Base-by-base conservation (phyloP, 1,284 basidiomycete genomes). In the Tilletia indica region DNA sequence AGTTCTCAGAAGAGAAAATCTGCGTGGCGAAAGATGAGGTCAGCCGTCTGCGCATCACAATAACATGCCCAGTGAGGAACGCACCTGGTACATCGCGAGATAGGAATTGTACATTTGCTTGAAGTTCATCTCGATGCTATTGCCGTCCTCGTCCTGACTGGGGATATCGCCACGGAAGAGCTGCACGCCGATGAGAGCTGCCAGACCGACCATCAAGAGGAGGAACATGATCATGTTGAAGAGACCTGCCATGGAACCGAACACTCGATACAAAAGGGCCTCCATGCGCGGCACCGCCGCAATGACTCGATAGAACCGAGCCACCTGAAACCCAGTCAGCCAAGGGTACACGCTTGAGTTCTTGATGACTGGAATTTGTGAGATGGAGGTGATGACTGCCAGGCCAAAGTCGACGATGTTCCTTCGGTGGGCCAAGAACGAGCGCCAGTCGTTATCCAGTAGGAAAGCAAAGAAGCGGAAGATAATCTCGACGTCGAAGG, bases 211-310 rank as follows among this genome's bases (percentile, higher is more conserved):
- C 86, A 95, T 91, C 73, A 97, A 86, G 73, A 98, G 86, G 36
- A 99, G 88, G 87, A 99, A 98, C 49, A 96, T 85, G 16, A 93
- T 89, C 93, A 97, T 97, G 88, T 98, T 98, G 42, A 89, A 87
- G 47, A 99, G 87, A 86, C 93, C 94, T 74, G 91, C 91, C 87
- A 97, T 90, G 83, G 94, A 95, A 36, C 95, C 94, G 77, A 97
- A 94, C 0, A 97, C 92, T 1, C 91, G 91, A 6, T 77, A 63
- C 14, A 83, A 71, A 70, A 83, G 70, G 9, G 78, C 75, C 31
- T 78, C 75, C 92, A 94, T 94, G 70, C 92, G 87, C 1, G 94
- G 94, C 16, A 96, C 89, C 61, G 91, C 91, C 58, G 97, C 85
- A 79, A 98, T 95, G 45, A 98, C 93, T 1, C 96, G 88, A 85